Evolutionary conservation across 1,284 basidiomycete genomes (phyloP), one percentile per base, ranked within the genome.

Genomic region (Sporisorium reilianum): DNA sequence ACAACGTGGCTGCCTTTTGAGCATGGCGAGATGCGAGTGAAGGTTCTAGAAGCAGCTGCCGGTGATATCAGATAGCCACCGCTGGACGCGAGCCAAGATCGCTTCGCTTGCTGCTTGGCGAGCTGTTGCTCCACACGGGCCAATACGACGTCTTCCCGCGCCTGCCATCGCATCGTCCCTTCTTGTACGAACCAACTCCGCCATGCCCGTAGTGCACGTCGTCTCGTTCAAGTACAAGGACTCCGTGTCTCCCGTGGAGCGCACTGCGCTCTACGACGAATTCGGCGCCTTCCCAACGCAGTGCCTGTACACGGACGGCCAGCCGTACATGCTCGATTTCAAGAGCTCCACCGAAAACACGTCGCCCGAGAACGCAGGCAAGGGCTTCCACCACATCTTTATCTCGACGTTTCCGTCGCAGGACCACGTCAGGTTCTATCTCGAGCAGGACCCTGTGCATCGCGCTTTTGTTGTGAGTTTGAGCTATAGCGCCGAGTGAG

Each of bases 371-470:
- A 50, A 54, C 18, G 53, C 53, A 5, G 78, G 68, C 10, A 75
- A 79, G 40, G 78, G 65, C 22, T 79, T 73, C 55, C 64, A 77
- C 36, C 64, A 74, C 50, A 70, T 63, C 25, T 79, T 77, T 42
- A 56, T 79, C 26, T 60, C 66, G n/a, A 79, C 75, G 2, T 79
- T 79, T 44, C 61, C 63, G 0, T 65, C 58, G n/a, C 38, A 56
- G 10, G 52, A 62, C 0, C 71, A 75, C 54, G 62, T 70, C 36
- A 61, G 49, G 20, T 70, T 72, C 53, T 79, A 79, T 41, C 55
- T 79, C 36, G 64, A 77, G 14, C 28, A 70, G 25, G 74, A 77
- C 32, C 70, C 71, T 1, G 72, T 64, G 5, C 77, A 79, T 28
- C 52, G 55, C 4, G 75, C 56, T 6, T 79, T 77, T 54, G 68